phyloP scores from a whole-genome alignment of 306 rosid genomes.

The Calophaca sinica region DNA sequence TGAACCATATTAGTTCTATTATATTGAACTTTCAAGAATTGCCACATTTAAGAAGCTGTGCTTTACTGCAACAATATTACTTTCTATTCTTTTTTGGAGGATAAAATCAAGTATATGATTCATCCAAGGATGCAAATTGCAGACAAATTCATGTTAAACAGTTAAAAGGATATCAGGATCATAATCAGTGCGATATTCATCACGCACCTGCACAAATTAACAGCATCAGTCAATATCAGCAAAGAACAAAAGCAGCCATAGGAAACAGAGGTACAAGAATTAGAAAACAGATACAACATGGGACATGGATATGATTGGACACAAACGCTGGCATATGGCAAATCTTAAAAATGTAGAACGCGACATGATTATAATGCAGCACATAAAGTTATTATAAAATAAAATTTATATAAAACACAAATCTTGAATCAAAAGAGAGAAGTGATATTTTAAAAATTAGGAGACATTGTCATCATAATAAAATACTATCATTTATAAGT shows the following conservation, averaged over 20 bases:
- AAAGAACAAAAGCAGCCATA: conserved; percentile 15
- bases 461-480: background rate
- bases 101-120: conserved; percentile 5
- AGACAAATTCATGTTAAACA: conserved; percentile 17
- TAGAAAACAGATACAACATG: background rate
- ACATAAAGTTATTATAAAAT: background rate
- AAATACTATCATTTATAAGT: background rate
- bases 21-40: no score
- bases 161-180: conserved; percentile 97
- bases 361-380: background rate
- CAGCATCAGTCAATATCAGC: conserved; percentile 31
- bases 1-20: no score
- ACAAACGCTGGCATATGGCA: background rate
- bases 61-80: background rate
- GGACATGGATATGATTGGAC: background rate
- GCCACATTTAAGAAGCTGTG: no score
- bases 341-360: background rate
- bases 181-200: conserved; percentile 96
- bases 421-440: background rate
- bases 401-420: background rate
- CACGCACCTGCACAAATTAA: conserved; percentile 79
- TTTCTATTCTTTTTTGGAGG: background rate
- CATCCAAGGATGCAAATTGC: background rate
- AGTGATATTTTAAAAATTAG: background rate
- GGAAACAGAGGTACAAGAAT: conserved; percentile 17